These are phyloP conservation scores for Aristolochia contorta DNA, from an alignment of 164 flowering plant species.

Conservation along the genomic window DNA sequence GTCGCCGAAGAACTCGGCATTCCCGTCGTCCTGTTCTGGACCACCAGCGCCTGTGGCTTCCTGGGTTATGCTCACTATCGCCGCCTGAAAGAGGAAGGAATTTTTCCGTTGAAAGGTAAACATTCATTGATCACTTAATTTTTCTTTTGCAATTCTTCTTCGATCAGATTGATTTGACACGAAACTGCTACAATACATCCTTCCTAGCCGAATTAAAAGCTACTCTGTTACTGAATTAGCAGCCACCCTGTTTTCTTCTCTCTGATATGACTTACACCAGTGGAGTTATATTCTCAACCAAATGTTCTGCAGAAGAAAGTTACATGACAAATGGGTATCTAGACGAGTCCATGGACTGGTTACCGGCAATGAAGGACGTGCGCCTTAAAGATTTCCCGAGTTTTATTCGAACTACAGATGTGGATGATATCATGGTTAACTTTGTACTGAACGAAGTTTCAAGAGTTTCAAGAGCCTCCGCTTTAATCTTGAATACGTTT, in stretches of 20 bases:
- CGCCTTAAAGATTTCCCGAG: slow-evolving; percentile 31
- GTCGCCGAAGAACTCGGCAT: slow-evolving; percentile 33
- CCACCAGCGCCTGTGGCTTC: slow-evolving; percentile 30
- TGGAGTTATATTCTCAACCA: no score
- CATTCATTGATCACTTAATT: no score
- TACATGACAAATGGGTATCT: slow-evolving; percentile 28
- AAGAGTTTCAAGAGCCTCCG: slow-evolving; percentile 5
- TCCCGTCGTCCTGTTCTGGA: slow-evolving; percentile 32
- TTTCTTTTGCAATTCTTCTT: no score
- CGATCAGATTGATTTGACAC: no score
- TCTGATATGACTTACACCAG: no score
- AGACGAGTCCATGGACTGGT: slow-evolving; percentile 28
- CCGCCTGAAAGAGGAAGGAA: slow-evolving; percentile 25
- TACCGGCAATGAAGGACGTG: slow-evolving; percentile 27
- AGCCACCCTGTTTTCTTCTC: no score
- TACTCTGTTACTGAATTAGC: no score
- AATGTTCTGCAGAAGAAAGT: slow-evolving; percentile 19
- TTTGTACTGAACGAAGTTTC: slow-evolving; percentile 16
- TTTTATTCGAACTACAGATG: slow-evolving; percentile 23
- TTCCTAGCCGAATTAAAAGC: no score
- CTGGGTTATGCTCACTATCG: slow-evolving; percentile 19
- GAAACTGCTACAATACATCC: no score
- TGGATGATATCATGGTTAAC: slow-evolving; percentile 20
- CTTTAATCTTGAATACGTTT: slow-evolving; percentile 17
- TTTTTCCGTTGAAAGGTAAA: slow-evolving; percentile 43